phyloP scores from a whole-genome alignment of 2,329 filamentous ascomycete genomes.

The Myriosclerotinia scirpicola region DNA sequence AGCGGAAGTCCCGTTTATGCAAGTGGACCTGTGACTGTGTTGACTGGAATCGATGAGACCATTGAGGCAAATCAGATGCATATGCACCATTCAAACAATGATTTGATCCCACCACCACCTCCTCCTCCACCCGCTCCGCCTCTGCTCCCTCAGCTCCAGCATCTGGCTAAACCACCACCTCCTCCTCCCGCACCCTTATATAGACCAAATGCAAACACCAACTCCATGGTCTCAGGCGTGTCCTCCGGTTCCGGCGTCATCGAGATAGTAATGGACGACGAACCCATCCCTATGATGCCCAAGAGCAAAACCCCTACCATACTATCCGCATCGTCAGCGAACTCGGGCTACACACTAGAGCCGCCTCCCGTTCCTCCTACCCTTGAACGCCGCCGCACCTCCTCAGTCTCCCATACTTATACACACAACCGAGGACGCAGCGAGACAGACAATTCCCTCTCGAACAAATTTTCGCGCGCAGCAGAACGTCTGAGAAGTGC shows the following conservation, averaged over 20 bases:
- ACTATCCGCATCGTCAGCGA: not conserved
- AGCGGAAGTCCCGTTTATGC: slow-evolving; percentile 36
- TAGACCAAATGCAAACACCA: slow-evolving; percentile 40
- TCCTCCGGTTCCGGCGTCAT: slow-evolving; percentile 57
- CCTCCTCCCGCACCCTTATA: slow-evolving; percentile 61
- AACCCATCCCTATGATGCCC: slow-evolving; percentile 27
- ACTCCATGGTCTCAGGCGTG: slow-evolving; percentile 37
- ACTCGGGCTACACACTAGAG: slow-evolving; percentile 23
- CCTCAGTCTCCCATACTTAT: slow-evolving; percentile 32
- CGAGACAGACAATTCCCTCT: slow-evolving; percentile 52
- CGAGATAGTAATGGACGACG: slow-evolving; percentile 62
- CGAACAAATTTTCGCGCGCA: slow-evolving; percentile 55
- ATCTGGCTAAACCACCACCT: slow-evolving; percentile 60
- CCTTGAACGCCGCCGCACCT: slow-evolving; percentile 42
- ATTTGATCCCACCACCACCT: slow-evolving; percentile 51
- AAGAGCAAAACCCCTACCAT: slow-evolving; percentile 18
- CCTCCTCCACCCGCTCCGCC: slow-evolving; percentile 54
- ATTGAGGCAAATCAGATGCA: slow-evolving; percentile 42
- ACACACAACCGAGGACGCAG: slow-evolving; percentile 59
- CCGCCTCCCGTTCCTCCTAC: slow-evolving; percentile 42
- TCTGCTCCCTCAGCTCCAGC: slow-evolving; percentile 62
- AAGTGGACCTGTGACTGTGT: slow-evolving; percentile 31
- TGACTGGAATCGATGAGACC: slow-evolving; percentile 51
- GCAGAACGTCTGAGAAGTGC: slow-evolving; percentile 61
- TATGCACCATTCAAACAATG: slow-evolving; percentile 50